Evolutionary conservation across 768 basidiomycete species (phyloP), one percentile per base, ranked within the genome.

Genomic region (Phaeotremella fagi): DNA sequence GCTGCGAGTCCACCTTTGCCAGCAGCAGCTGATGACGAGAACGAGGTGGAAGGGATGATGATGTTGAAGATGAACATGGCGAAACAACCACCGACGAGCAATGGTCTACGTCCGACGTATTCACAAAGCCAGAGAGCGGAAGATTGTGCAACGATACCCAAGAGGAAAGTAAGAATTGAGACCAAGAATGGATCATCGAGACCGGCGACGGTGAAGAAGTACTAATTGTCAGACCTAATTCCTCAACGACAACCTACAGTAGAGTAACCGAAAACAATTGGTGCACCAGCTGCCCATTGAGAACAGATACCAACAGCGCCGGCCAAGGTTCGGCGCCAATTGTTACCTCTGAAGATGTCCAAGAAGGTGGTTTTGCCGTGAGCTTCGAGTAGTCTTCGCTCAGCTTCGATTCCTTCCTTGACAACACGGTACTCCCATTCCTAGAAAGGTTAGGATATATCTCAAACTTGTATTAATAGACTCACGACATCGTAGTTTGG

Each of bases 261-360:
- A 35, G 59, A 60, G 56, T 61, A 61, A 31, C 52, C 22, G 35
- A 61, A 61, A 18, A 61, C 48, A 44, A 61, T 54, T 3, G 60
- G 60, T 3, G 55, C 60, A 26, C 56, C 60, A 1, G 55, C 56
- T n/a, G 25, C 9, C 44, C 42, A 48, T 41, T 60, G 57, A 41
- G 22, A 28, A 43, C 47, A 51, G 36, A 58, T 57, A 43, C 56
- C 60, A 16, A 61, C 47, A 25, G 15, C 29, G 24, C 56, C 60
- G 7, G 56, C 60, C 4, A 61, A 16, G 16, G 60, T 58, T 31
- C 60, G 45, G 5, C 45, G 29, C 47, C 46, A 52, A 38, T 61
- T 61, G 41, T 22, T 22, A 20, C 60, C 56, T 22, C 45, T 45
- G 60, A 61, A 61, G 43, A 54, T 57, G n/a, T 61, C 56, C n/a